A percentile compares a stretch with the other conserved stretches of the same genome.
Evolutionary conservation across 345 rosid species (phyloP).

Genomic region (Rhodamnia rubescens): DNA sequence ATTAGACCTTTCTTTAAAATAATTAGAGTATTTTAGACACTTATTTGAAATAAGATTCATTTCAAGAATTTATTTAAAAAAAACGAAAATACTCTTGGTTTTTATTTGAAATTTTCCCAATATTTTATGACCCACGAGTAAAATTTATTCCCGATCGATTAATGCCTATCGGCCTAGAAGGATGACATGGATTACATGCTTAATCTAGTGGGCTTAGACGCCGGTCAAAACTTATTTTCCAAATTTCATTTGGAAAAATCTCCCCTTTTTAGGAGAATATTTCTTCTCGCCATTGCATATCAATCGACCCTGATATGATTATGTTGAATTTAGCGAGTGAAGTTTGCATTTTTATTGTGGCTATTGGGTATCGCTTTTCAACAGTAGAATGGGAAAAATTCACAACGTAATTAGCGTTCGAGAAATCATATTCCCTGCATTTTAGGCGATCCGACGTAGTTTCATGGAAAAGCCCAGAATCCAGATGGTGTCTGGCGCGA

Average conservation of each 20-base stretch:
- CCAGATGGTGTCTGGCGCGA: neutral
- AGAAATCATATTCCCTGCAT: neutral
- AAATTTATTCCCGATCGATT: too few relatives aligned
- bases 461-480: neutral
- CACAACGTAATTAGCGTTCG: neutral
- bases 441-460: neutral
- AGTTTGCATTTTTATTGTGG: neutral
- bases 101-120: too few relatives aligned
- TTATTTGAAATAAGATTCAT: too few relatives aligned
- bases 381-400: neutral
- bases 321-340: neutral
- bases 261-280: neutral
- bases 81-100: too few relatives aligned
- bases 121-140: too few relatives aligned
- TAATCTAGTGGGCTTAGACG: too few relatives aligned
- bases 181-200: too few relatives aligned
- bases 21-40: fast-evolving
- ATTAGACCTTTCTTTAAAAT: too few relatives aligned
- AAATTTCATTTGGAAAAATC: too few relatives aligned
- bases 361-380: neutral
- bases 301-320: neutral
- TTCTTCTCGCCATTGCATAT: neutral
- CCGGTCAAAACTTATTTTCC: too few relatives aligned
- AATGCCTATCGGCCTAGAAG: too few relatives aligned
- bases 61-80: too few relatives aligned